Evolutionary conservation across 352 stramenopile genomes (phyloP), one percentile per base, ranked within the genome.

Genomic region (Phytophthora sojae): DNA sequence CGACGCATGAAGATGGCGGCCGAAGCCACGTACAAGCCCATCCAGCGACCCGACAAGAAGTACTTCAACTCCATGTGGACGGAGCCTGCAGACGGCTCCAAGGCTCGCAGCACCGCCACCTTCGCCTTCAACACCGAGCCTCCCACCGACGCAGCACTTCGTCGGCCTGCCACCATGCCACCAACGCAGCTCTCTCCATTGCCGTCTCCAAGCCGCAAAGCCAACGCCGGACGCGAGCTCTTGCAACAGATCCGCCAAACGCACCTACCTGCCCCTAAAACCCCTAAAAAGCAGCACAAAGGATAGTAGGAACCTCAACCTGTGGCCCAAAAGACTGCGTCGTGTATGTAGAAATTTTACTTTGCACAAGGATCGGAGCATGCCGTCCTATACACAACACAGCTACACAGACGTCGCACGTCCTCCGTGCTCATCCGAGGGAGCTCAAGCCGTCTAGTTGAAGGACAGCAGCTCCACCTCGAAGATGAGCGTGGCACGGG

Each of bases 401-500:
- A 32, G 6, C 52, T 72, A 61, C 35, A 6, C 29, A 32, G 29
- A 58, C 19, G 17, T 30, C 39, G 30, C 23, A 61, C 30, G 19
- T n/a, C 29, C 45, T 19, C 2, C 12, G 42, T 29, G 53, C 44
- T 32, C 61, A 39, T 61, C 11, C 39, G n/a, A 54, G 49, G 44
- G 25, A 69, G 59, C 37, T 35, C 25, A 50, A 52, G 47, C 55
- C 5, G 50, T 71, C 61, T 89, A 93, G 51, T 77, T 75, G 73
- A 93, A 95, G 47, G 80, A 89, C 61, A 95, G 62, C 51, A 98
- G 80, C 79, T 98, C 95, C 50, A 98, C 92, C 67, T 98, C 95
- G 78, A 98, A 98, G 53, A 96, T 88, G 49, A 98, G 79, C 74
- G 94, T 96, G 52, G 96, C 92, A 72, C 97, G 96, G 52, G 93